phyloP scores from a whole-genome alignment of 441 rosid genomes.

The Syzygium malaccense region DNA sequence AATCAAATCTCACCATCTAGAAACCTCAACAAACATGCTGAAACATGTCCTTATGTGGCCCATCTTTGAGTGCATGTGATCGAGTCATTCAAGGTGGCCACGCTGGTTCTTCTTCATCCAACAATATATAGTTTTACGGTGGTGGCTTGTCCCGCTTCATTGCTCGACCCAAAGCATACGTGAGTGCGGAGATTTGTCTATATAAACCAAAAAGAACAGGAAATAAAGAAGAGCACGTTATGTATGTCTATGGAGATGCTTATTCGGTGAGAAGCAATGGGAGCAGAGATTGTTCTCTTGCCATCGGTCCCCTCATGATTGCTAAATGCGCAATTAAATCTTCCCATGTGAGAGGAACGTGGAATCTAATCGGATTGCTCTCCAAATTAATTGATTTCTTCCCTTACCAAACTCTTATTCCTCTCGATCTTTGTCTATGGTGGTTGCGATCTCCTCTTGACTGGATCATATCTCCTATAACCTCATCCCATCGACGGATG shows the following conservation, averaged over 20 bases:
- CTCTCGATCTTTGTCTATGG: background rate
- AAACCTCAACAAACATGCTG: background rate
- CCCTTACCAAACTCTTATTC: background rate
- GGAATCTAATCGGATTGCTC: background rate
- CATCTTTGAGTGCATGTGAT: background rate
- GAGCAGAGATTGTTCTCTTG: background rate
- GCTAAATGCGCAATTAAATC: background rate
- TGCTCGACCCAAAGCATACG: background rate
- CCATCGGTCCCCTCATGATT: background rate
- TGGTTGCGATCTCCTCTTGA: background rate
- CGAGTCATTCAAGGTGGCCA: background rate
- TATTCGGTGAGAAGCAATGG: background rate
- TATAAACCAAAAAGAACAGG: background rate
- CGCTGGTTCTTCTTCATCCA: background rate
- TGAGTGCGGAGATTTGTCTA: background rate
- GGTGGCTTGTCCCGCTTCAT: background rate
- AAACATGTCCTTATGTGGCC: background rate
- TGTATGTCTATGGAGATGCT: background rate
- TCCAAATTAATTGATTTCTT: background rate
- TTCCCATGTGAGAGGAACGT: slow-evolving; percentile 4
- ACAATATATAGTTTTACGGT: background rate
- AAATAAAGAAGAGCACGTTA: background rate
- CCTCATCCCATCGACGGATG: background rate
- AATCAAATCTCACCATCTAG: background rate
- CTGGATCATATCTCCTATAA: background rate